Percentiles rank a stretch among this genome's conserved stretches.
These are phyloP conservation scores for Candida dendrica DNA, from an alignment of 805 yeast genomes.

Conservation along the genomic window DNA sequence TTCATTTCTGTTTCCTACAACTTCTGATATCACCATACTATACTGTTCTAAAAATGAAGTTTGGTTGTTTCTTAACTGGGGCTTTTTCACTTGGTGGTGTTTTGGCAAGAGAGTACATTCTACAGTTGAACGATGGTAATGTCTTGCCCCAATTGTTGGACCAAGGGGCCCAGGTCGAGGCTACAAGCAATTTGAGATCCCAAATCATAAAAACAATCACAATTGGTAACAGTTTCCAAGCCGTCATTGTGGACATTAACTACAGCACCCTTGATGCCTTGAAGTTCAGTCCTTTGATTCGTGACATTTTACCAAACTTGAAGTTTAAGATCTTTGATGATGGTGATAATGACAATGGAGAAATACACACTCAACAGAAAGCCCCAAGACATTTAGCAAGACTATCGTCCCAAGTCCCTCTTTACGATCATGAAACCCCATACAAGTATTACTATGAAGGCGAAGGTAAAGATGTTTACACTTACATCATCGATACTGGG, in stretches of 20 bases:
- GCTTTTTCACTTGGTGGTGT: constrained; percentile 8
- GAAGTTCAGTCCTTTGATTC: constrained; percentile 49
- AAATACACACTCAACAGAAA: constrained; percentile 22
- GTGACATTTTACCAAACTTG: constrained; percentile 60
- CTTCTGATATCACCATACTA: too few species aligned
- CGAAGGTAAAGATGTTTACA: constrained; percentile 56
- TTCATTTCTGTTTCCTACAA: too few species aligned
- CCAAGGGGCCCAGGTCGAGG: not conserved
- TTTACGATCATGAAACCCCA: constrained; percentile 6
- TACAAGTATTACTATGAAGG: constrained; percentile 40
- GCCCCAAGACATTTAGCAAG: constrained; percentile 64
- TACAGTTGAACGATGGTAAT: not conserved
- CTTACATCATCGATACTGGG: constrained; percentile 82
- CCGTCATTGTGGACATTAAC: constrained; percentile 52
- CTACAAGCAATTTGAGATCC: not conserved
- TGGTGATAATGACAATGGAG: constrained; percentile 2
- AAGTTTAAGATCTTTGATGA: constrained; percentile 43
- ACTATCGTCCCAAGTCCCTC: constrained; percentile 36
- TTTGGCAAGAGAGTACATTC: constrained; percentile 2
- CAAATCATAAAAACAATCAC: constrained; percentile 1
- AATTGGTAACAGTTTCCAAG: constrained; percentile 34
- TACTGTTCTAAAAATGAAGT: not conserved
- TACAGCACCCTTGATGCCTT: constrained; percentile 34
- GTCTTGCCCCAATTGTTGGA: not conserved
- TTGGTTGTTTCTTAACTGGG: constrained; percentile 20